Base-by-base conservation (phyloP, 2,329 filamentous ascomycete genomes). In the Pseudogymnoascus sp. region DNA sequence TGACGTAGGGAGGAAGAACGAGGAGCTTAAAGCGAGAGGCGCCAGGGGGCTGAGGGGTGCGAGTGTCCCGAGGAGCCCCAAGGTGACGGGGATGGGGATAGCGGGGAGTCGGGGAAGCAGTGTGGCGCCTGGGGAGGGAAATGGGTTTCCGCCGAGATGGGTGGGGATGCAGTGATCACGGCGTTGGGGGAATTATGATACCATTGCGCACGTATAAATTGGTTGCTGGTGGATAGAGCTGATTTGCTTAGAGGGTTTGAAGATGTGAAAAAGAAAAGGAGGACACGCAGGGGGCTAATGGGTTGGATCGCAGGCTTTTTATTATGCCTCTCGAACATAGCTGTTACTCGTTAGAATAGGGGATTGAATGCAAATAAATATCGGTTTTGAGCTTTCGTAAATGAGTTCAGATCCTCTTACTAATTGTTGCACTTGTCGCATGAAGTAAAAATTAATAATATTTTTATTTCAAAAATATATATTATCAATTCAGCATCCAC, bases 21-120 rank as follows among this genome's bases (percentile, higher is more conserved):
- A 69, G 25, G 68, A 72, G 57, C 53, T 70, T 73, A 67, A 64
- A 25, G 69, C 39, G 70, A 80, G 66, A 76, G 79, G 77, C 64
- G 69, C 58, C 69, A 75, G 66, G 68, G 63, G 61, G 5, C 70
- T 68, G 1, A 65, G 71, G 58, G 70, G 69, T 3, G 66, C 68
- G 1, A 68, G 65, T 39, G 65, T 67, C 3, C 70, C 71, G 4
- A 59, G 68, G 6, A 71, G 69, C 61, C 71, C 71, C 9, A 61
- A 69, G 57, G 64, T 71, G 64, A 12, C 47, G 9, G 67, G 64
- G 12, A 62, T 58, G 30, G 61, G 60, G 15, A 60, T 64, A 7
- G 68, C 65, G n/a, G 68, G 67, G 62, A 70, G 66, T 61, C 68
- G 69, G 14, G 60, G 61, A 6, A 53, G 47, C 15, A 53, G 47